These are phyloP conservation scores for Dorcoceras hygrometricum DNA, from an alignment of 257 asterid genomes.

Conservation along the genomic window DNA sequence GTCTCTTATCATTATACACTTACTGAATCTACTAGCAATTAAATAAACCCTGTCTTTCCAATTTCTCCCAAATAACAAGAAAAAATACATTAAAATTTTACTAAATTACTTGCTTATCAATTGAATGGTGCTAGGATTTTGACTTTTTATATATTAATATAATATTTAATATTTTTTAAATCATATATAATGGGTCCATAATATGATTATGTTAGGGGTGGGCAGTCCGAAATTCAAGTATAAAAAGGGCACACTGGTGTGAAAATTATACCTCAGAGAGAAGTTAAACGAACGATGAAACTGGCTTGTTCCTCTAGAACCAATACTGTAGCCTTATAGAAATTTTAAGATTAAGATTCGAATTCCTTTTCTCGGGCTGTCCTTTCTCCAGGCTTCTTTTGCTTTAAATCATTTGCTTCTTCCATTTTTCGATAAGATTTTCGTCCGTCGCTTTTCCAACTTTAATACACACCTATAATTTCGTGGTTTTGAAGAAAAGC, in stretches of 20 bases:
- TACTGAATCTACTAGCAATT: constrained; percentile 13
- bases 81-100: no score
- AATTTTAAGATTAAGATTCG: constrained; percentile 3
- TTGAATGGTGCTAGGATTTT: no score
- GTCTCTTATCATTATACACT: neutral
- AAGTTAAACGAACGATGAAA: constrained; percentile 4
- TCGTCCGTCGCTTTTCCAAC: constrained; percentile 22
- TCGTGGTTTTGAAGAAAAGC: constrained; percentile 24
- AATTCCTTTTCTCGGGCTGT: constrained; percentile 10
- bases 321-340: constrained; percentile 2
- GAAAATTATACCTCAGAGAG: neutral
- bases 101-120: no score
- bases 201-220: no score
- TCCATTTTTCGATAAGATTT: constrained; percentile 30
- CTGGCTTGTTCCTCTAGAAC: neutral
- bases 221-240: constrained; percentile 33
- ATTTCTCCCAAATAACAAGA: neutral
- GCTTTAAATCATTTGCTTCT: constrained; percentile 17
- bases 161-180: no score
- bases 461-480: constrained; percentile 30
- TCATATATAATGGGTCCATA: neutral
- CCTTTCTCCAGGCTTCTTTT: constrained; percentile 6
- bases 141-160: no score
- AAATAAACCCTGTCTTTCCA: neutral
- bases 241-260: constrained; percentile 3